phyloP scores from a whole-genome alignment of 2,329 filamentous ascomycete species.

The Botrytis sinoallii region DNA sequence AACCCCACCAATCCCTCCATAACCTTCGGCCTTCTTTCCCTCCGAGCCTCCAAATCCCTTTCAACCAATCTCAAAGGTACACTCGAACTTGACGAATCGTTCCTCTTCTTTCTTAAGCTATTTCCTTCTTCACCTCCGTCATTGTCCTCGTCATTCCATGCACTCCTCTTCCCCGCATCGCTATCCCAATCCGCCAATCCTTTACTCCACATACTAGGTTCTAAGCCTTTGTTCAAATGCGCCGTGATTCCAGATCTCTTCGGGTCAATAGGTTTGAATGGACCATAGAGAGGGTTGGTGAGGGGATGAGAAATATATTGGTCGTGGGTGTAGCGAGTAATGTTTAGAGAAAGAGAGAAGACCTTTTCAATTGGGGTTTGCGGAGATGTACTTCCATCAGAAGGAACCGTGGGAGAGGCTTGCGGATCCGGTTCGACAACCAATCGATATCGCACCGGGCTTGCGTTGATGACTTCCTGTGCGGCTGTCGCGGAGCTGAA shows the following conservation, averaged over 20 bases:
- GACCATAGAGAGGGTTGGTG: constrained; percentile 33
- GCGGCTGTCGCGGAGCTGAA: constrained; percentile 30
- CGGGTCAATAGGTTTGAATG: constrained; percentile 28
- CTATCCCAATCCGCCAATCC: constrained; percentile 38
- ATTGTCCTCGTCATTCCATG: constrained; percentile 1
- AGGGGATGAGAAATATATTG: constrained; percentile 25
- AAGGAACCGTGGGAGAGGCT: background rate
- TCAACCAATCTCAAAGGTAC: constrained; percentile 22
- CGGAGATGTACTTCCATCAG: background rate
- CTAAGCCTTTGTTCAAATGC: constrained; percentile 25
- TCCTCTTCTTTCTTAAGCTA: background rate
- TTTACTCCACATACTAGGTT: constrained; percentile 23
- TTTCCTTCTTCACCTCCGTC: background rate
- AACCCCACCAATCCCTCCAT: constrained; percentile 12
- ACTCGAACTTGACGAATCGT: constrained; percentile 5
- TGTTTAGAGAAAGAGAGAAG: constrained; percentile 29
- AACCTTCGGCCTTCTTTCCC: background rate
- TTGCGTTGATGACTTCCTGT: constrained; percentile 26
- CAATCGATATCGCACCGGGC: constrained; percentile 35
- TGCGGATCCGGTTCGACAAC: constrained; percentile 20
- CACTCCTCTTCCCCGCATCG: constrained; percentile 22
- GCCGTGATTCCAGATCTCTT: constrained; percentile 28
- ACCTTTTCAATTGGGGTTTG: constrained; percentile 15
- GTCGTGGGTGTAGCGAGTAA: constrained; percentile 20
- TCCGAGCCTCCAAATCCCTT: constrained; percentile 8